These are phyloP conservation scores for Leucocoprinus sp. DNA, from an alignment of 768 basidiomycete genomes.

Conservation along the genomic window DNA sequence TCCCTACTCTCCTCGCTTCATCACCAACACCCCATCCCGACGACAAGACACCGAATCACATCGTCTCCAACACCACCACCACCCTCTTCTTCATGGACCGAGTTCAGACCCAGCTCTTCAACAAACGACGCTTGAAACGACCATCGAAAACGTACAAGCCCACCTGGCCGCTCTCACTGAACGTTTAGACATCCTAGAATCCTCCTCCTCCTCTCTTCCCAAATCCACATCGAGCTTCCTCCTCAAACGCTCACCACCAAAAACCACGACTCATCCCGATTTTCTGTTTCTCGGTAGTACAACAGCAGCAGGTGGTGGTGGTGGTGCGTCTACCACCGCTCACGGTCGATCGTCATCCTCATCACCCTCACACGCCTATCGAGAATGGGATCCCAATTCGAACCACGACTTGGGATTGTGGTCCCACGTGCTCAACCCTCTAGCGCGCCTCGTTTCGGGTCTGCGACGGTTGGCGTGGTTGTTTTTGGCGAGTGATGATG, in stretches of 20 bases:
- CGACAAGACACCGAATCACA: constrained; percentile 22
- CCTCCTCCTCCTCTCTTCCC: constrained; percentile 27
- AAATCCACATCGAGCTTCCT: constrained; percentile 32
- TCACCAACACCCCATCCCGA: constrained; percentile 26
- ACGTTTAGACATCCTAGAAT: constrained; percentile 66
- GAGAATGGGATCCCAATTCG: no score
- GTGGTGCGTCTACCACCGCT: no score
- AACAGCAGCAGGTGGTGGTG: no score
- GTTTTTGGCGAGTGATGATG: constrained; percentile 46
- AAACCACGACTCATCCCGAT: no score
- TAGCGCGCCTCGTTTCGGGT: constrained; percentile 41
- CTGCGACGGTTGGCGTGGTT: constrained; percentile 47
- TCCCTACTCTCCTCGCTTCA: constrained; percentile 20
- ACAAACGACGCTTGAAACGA: constrained; percentile 55
- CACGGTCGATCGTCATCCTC: constrained; percentile 29
- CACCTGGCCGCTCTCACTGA: constrained; percentile 78
- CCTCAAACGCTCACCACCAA: constrained; percentile 14
- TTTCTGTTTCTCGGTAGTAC: no score
- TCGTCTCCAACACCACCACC: constrained; percentile 19
- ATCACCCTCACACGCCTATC: constrained; percentile 25
- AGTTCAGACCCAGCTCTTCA: constrained; percentile 33
- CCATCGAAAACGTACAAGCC: constrained; percentile 72
- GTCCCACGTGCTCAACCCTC: constrained; percentile 62
- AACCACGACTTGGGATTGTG: constrained; percentile 81
- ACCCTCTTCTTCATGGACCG: constrained; percentile 16